Conservation (phyloP, 1,139 yeast species). For the Sugiyamaella xylanicola region DNA sequence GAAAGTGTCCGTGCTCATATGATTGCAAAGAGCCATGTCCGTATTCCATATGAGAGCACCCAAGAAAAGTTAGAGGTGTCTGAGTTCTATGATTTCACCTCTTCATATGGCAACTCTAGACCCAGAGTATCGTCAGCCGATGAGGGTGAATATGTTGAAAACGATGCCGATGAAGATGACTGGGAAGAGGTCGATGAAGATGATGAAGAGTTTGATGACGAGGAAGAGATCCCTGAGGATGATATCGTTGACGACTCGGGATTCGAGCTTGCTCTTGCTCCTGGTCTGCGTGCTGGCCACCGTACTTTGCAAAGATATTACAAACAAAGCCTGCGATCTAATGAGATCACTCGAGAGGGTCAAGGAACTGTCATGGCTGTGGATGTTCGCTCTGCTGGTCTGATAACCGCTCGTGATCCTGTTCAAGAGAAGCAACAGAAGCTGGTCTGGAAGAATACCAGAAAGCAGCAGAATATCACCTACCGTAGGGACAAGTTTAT, state of each 20-base stretch:
- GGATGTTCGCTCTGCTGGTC: slow-evolving; percentile 66
- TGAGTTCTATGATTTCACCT: slow-evolving; percentile 82
- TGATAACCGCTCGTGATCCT: slow-evolving; percentile 49
- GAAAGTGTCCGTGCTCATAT: slow-evolving; percentile 93
- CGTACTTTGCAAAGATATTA: slow-evolving; percentile 84
- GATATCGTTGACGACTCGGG: slow-evolving; percentile 62
- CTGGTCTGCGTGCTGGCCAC: slow-evolving; percentile 88
- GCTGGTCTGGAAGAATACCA: slow-evolving; percentile 74
- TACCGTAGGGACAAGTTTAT: slow-evolving; percentile 81
- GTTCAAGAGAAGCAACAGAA: slow-evolving; percentile 61
- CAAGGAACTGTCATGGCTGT: slow-evolving; percentile 95
- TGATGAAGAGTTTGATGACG: slow-evolving; percentile 48
- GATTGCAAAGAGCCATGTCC: slow-evolving; percentile 81
- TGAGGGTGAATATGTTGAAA: slow-evolving; percentile 25
- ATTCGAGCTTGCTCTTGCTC: slow-evolving; percentile 77
- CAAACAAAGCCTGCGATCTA: slow-evolving; percentile 80
- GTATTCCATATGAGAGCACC: slow-evolving; percentile 82
- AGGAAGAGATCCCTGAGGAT: slow-evolving; percentile 44
- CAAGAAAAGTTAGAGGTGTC: slow-evolving; percentile 80
- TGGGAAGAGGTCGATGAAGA: slow-evolving; percentile 41
- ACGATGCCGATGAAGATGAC: slow-evolving; percentile 24
- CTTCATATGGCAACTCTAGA: slow-evolving; percentile 52
- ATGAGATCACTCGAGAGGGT: slow-evolving; percentile 73
- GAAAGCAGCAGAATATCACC: slow-evolving; percentile 64
- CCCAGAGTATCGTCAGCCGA: slow-evolving; percentile 35